A percentile compares a stretch with the other conserved stretches of the same genome.
Evolutionary conservation across 805 yeast species (phyloP).

Genomic region (Metschnikowia corniflorae): DNA sequence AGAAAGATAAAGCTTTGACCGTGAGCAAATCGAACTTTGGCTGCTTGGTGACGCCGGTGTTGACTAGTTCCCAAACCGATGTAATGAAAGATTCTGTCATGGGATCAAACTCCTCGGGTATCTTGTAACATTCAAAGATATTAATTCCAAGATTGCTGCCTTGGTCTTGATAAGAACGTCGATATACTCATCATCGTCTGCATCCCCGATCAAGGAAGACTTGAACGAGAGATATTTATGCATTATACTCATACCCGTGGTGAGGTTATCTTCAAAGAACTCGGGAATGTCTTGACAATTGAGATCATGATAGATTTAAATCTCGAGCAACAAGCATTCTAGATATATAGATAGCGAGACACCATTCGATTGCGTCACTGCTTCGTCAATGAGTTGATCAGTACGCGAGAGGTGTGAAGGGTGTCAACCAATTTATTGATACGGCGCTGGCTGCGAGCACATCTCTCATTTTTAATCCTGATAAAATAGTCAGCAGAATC

Average conservation of each 20-base stretch:
- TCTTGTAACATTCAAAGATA: slow-evolving; percentile 82
- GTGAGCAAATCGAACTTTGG: slow-evolving; percentile 82
- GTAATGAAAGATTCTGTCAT: slow-evolving; percentile 75
- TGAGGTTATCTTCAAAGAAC: slow-evolving; percentile 89
- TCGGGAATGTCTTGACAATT: slow-evolving; percentile 98
- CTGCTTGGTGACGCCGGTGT: slow-evolving; percentile 54
- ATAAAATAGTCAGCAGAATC: no score
- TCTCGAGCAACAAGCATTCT: slow-evolving; percentile 65
- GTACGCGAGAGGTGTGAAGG: slow-evolving; percentile 63
- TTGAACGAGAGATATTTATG: slow-evolving; percentile 73
- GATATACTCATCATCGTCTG: slow-evolving; percentile 58
- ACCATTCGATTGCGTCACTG: slow-evolving; percentile 39
- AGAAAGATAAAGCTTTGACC: slow-evolving; percentile 72
- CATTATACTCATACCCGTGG: slow-evolving; percentile 70
- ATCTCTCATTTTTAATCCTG: no score
- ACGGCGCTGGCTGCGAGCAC: no score
- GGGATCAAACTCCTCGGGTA: slow-evolving; percentile 86
- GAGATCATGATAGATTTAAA: slow-evolving; percentile 86
- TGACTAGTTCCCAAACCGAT: slow-evolving; percentile 73
- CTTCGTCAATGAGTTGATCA: slow-evolving; percentile 56
- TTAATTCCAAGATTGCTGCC: slow-evolving; percentile 78
- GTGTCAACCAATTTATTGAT: no score
- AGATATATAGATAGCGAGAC: slow-evolving; percentile 54
- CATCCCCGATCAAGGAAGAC: slow-evolving; percentile 51
- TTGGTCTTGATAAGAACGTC: slow-evolving; percentile 70